Conservation (phyloP, 2,329 filamentous ascomycete genomes). For the Penicillium decumbens region DNA sequence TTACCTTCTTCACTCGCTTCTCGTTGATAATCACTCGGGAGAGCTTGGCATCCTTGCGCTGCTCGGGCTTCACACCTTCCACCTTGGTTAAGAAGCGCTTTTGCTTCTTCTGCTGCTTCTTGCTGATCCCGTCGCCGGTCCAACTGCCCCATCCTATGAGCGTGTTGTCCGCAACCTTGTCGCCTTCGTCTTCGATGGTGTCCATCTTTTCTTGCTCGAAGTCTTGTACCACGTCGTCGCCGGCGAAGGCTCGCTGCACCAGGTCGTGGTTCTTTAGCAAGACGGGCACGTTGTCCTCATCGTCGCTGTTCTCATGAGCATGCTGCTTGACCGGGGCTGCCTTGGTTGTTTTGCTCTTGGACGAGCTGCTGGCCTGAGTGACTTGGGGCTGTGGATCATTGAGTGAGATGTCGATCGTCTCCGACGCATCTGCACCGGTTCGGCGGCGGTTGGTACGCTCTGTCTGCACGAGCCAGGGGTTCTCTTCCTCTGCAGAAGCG, state of each 20-base stretch:
- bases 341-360: conserved; percentile 20
- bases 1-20: conserved; percentile 80
- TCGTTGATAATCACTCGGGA: conserved; percentile 87
- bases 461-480: conserved; percentile 38
- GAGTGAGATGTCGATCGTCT: conserved; percentile 33
- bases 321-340: conserved; percentile 15
- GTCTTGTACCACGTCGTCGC: conserved; percentile 73
- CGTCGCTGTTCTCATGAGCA: conserved; percentile 44
- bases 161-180: conserved; percentile 76
- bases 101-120: conserved; percentile 58
- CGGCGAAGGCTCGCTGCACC: conserved; percentile 79
- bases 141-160: conserved; percentile 92
- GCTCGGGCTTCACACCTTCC: conserved; percentile 68
- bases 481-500: conserved; percentile 28
- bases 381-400: conserved; percentile 19
- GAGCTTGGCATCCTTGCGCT: conserved; percentile 77
- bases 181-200: conserved; percentile 68
- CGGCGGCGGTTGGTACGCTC: conserved; percentile 32
- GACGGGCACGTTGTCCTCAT: conserved; percentile 40
- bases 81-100: conserved; percentile 48
- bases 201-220: conserved; percentile 77
- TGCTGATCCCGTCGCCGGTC: conserved; percentile 77
- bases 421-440: conserved; percentile 25
- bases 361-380: conserved; percentile 12
- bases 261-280: conserved; percentile 57